Evolutionary conservation across 2,329 filamentous ascomycete genomes (phyloP).

Genomic region (Chrysoporthe puriensis): DNA sequence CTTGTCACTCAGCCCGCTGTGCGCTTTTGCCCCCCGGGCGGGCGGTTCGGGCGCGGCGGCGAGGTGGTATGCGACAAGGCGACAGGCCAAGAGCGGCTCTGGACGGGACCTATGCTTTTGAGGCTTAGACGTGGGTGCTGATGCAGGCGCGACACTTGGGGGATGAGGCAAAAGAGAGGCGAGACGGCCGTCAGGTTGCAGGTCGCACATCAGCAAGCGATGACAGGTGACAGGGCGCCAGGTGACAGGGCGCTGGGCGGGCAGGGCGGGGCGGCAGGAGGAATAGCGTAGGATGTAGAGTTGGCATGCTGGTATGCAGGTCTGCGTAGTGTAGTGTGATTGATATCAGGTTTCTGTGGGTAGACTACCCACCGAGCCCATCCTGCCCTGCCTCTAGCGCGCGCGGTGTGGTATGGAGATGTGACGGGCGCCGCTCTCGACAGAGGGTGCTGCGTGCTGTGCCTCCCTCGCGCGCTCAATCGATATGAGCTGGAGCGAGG

Average conservation of each 20-base stretch:
- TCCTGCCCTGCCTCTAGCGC: constrained; percentile 13
- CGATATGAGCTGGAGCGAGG: not conserved
- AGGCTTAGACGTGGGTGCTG: constrained; percentile 27
- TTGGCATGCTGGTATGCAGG: not conserved
- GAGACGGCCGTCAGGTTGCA: not conserved
- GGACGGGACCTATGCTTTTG: constrained; percentile 14
- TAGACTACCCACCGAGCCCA: constrained; percentile 3
- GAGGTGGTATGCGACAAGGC: constrained; percentile 11
- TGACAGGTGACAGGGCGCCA: not conserved
- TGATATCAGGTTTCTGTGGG: constrained; percentile 8
- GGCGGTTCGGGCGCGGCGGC: constrained; percentile 9
- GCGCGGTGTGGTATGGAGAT: not conserved
- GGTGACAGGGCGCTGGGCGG: not conserved
- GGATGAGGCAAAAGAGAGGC: not conserved
- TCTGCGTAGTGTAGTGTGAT: not conserved
- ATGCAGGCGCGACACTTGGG: constrained; percentile 9
- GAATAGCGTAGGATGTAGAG: constrained; percentile 11
- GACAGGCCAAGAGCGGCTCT: constrained; percentile 14
- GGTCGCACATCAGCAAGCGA: not conserved
- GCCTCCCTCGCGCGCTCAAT: not conserved
- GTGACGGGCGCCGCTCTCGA: not conserved
- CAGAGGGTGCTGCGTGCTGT: not conserved
- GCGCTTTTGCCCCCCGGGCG: constrained; percentile 1
- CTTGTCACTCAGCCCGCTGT: constrained; percentile 20
- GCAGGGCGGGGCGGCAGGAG: constrained; percentile 9